A percentile compares a stretch with the other conserved stretches of the same genome.
Evolutionary conservation across 2,329 filamentous ascomycete species (phyloP).

Genomic region (Claviceps humidiphila): DNA sequence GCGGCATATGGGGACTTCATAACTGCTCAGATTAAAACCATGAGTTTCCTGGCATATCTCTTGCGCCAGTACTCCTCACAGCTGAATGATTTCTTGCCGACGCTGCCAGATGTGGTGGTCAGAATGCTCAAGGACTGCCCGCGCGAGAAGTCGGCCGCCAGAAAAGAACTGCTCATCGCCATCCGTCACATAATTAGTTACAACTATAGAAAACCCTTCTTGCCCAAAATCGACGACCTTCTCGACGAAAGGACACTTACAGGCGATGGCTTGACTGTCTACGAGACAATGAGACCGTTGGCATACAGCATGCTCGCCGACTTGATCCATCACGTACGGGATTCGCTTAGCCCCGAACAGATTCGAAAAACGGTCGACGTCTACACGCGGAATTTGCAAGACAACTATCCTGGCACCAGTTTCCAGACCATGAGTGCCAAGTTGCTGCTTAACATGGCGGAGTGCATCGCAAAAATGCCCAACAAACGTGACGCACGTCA

Average conservation of each 20-base stretch:
- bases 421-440: conserved; percentile 99
- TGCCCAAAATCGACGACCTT: conserved; percentile 87
- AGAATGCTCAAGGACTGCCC: conserved; percentile 87
- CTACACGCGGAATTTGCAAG: conserved; percentile 90
- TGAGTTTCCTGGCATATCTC: conserved; percentile 94
- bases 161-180: conserved; percentile 90
- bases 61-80: conserved; percentile 79
- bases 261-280: conserved; percentile 89
- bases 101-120: conserved; percentile 79
- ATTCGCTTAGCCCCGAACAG: conserved; percentile 76
- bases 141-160: conserved; percentile 79
- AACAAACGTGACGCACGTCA: conserved; percentile 92
- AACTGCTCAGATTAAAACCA: conserved; percentile 95
- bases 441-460: conserved; percentile 91
- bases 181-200: conserved; percentile 99
- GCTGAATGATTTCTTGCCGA: conserved; percentile 74
- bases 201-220: conserved; percentile 90
- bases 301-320: conserved; percentile 98
- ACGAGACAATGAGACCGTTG: conserved; percentile 88
- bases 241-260: conserved; percentile 89
- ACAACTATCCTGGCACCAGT: conserved; percentile 91
- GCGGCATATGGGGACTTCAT: conserved; percentile 96
- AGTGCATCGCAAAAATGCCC: conserved; percentile 86
- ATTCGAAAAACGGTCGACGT: conserved; percentile 94
- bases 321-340: conserved; percentile 90